phyloP scores from a whole-genome alignment of 352 stramenopile genomes.

The Phytophthora palmivora region DNA sequence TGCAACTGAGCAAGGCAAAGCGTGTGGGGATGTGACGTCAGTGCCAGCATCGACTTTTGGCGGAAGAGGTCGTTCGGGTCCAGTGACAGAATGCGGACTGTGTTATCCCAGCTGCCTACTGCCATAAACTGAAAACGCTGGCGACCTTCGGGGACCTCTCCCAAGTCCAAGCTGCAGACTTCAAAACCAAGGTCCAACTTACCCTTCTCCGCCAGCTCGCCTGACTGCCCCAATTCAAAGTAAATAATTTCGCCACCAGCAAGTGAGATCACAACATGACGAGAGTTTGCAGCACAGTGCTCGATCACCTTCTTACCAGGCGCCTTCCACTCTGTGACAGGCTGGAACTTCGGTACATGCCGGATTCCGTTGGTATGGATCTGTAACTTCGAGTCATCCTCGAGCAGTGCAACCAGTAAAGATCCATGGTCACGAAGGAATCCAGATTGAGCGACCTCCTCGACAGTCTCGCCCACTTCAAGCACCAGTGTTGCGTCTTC shows the following conservation, averaged over 20 bases:
- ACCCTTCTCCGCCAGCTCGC: slow-evolving; percentile 93
- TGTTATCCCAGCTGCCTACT: slow-evolving; percentile 94
- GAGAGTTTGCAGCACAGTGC: slow-evolving; percentile 95
- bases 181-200: slow-evolving; percentile 96
- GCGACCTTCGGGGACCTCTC: slow-evolving; percentile 93
- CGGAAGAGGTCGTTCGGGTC: slow-evolving; percentile 92
- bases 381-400: slow-evolving; percentile 96
- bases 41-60: slow-evolving; percentile 82
- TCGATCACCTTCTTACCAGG: slow-evolving; percentile 98
- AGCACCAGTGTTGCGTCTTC: slow-evolving; percentile 98
- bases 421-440: slow-evolving; percentile 96
- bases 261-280: slow-evolving; percentile 97
- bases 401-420: slow-evolving; percentile 94
- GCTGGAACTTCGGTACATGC: slow-evolving; percentile 94
- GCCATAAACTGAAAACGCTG: slow-evolving; percentile 96
- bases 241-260: slow-evolving; percentile 97
- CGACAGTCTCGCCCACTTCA: slow-evolving; percentile 96
- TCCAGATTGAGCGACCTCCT: slow-evolving; percentile 96
- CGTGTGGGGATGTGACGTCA: slow-evolving; percentile 86
- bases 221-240: slow-evolving; percentile 96
- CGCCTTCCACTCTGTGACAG: slow-evolving; percentile 97
- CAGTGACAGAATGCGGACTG: slow-evolving; percentile 94
- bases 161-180: slow-evolving; percentile 98
- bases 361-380: slow-evolving; percentile 96
- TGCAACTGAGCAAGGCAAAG: slow-evolving; percentile 84